Evolutionary conservation across 306 rosid genomes (phyloP), one percentile per base, ranked within the genome.

Genomic region (Mimosa pudica): DNA sequence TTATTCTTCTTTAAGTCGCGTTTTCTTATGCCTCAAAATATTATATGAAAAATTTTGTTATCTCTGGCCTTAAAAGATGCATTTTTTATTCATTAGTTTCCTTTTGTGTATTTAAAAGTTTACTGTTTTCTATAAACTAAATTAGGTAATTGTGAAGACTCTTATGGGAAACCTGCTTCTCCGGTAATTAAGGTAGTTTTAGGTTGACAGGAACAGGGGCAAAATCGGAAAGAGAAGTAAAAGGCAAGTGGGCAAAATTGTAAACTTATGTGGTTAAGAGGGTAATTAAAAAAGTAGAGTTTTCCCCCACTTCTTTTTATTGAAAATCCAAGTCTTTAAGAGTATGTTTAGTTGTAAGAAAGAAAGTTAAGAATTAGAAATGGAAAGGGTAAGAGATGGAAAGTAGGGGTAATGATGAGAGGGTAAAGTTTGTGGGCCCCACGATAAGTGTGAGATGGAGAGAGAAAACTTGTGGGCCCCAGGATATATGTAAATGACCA

Each of bases 241-340:
- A 54, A 42, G 49, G 36, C 2, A 10, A 1, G 7, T n/a, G 85
- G 81, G 75, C n/a, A 77, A 77, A 12, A 63, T 52, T 33, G 82
- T 77, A 18, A 60, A 82, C 58, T 71, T 24, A 3, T 8, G 12
- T 4, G 16, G n/a, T 47, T n/a, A 18, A 16, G 55, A 10, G 11
- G 67, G 7, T n/a, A 24, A 24, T 24, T 24, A n/a, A 41, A 32
- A 42, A 7, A 11, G 14, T 42, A 38, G 8, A 9, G 3, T 42
- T 67, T 38, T 38, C 9, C 47, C 5, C 18, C 3, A 17, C 42
- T 32, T 77, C 2, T 24, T 2, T 60, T 10, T 3, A 24, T 9
- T 60, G 35, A 60, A 60, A 60, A 60, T 60, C 65, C 36, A 60
- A 60, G 30, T 24, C 14, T 9, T 60, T 20, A 57, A 24, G 30